A percentile compares a stretch with the other conserved stretches of the same genome.
Evolutionary conservation across 2,329 filamentous ascomycete species (phyloP).

Genomic region (Calonectria multiphialidica): DNA sequence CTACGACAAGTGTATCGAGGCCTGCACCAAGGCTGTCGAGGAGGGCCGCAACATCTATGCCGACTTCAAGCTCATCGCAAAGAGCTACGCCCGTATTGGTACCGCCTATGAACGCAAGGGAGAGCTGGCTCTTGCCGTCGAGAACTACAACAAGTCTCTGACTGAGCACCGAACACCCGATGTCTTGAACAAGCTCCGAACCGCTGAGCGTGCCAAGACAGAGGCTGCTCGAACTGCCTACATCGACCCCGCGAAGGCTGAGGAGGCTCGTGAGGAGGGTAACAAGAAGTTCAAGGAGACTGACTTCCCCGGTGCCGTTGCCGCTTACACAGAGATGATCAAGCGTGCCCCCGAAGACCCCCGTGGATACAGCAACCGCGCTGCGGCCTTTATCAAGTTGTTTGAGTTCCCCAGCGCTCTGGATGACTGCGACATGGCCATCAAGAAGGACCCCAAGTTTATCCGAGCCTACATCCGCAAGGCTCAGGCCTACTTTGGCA

Average conservation of each 20-base stretch:
- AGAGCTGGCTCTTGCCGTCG: slow-evolving; percentile 82
- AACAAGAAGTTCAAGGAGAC: slow-evolving; percentile 98
- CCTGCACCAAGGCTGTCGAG: slow-evolving; percentile 88
- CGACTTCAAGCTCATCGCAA: slow-evolving; percentile 98
- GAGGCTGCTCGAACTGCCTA: slow-evolving; percentile 83
- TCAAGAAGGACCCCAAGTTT: slow-evolving; percentile 91
- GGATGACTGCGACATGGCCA: slow-evolving; percentile 90
- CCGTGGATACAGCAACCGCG: slow-evolving; percentile 96
- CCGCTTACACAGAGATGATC: slow-evolving; percentile 95
- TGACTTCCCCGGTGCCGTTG: slow-evolving; percentile 95
- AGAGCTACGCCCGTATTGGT: slow-evolving; percentile 97
- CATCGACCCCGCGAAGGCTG: slow-evolving; percentile 90
- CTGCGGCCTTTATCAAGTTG: slow-evolving; percentile 95
- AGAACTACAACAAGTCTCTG: slow-evolving; percentile 92
- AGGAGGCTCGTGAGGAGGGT: slow-evolving; percentile 93
- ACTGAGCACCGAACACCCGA: slow-evolving; percentile 98
- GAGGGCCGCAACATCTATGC: slow-evolving; percentile 91
- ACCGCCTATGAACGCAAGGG: slow-evolving; percentile 92
- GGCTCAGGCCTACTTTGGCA: slow-evolving; percentile 93
- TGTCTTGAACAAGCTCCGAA: slow-evolving; percentile 90
- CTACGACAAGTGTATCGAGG: slow-evolving; percentile 86
- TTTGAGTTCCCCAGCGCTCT: slow-evolving; percentile 95
- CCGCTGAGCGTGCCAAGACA: slow-evolving; percentile 87
- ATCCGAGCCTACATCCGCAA: slow-evolving; percentile 97
- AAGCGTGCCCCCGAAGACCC: slow-evolving; percentile 95